phyloP scores from a whole-genome alignment of 2,329 filamentous ascomycete species.

The Chaetomiaceae sp. region DNA sequence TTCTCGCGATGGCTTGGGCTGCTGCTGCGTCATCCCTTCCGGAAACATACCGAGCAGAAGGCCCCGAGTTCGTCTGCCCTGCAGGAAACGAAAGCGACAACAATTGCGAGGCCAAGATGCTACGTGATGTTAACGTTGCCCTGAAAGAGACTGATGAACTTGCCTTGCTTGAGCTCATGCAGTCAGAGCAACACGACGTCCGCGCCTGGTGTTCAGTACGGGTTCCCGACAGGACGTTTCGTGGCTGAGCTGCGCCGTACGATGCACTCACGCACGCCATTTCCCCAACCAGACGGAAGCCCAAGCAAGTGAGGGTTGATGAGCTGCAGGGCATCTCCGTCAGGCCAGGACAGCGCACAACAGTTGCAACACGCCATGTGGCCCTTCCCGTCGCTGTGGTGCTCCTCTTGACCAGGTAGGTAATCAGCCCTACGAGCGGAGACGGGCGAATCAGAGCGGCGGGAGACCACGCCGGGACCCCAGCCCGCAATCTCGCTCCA shows the following conservation, averaged over 20 bases:
- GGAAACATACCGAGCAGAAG: background rate
- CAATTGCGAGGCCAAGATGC: background rate
- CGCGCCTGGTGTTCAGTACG: background rate
- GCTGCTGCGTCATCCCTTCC: constrained; percentile 3
- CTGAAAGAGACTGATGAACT: background rate
- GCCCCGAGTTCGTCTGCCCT: background rate
- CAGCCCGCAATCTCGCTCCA: constrained; percentile 3
- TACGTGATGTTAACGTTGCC: constrained; percentile 12
- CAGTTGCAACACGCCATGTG: constrained; percentile 9
- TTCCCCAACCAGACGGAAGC: background rate
- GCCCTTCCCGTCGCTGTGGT: background rate
- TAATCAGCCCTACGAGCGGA: constrained; percentile 17
- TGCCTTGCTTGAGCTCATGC: background rate
- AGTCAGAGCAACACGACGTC: constrained; percentile 4
- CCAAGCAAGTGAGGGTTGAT: too few species aligned
- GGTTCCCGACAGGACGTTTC: constrained; percentile 12
- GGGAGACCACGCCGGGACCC: background rate
- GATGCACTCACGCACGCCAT: too few species aligned
- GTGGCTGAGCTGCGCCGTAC: constrained; percentile 13
- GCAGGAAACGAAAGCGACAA: background rate
- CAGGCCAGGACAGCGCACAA: constrained; percentile 1
- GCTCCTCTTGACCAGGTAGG: constrained; percentile 4
- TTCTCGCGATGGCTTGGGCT: background rate
- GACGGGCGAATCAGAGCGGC: constrained; percentile 8
- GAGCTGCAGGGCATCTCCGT: constrained; percentile 8